Base-by-base conservation (phyloP, 306 rosid genomes). In the Malus sieversii region DNA sequence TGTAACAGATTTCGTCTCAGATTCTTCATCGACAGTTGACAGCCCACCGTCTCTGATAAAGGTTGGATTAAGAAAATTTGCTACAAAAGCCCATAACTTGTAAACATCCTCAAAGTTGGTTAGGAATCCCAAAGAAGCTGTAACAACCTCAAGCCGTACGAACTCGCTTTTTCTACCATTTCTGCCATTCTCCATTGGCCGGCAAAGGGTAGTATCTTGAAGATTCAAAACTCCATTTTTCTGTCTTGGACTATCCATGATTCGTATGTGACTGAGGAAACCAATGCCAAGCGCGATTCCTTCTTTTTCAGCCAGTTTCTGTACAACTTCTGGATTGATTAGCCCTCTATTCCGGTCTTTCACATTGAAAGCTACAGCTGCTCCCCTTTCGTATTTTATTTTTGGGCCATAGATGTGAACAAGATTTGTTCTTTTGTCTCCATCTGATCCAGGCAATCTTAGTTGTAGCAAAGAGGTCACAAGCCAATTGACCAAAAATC, bases 331-430 rank as follows among this genome's bases (percentile, higher is more conserved):
- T 33, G 98, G 98, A 79, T 84, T 84, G 79, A 94, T 86, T 38
- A 90, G 83, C 58, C 88, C 96, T 77, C 86, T 73, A 53, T 81
- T 88, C 81, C 77, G 77, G 83, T 87, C 93, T 79, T 88, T 90
- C 67, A 94, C 77, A 67, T 94, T 94, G 87, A 94, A 94, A 65
- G 98, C 98, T 71, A 94, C 93, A 25, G 98, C 95, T n/a, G 97
- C 97, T 70, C 98, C 98, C 78, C 98, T 87, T 83, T 94, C 98
- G 16, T 94, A 94, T 82, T 94, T 94, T 59, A 94, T 91, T 70
- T 94, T 94, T 8, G 98, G 98, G n/a, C 98, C 98, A 71, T 94
- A 94, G 72, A 94, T 94, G 29, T 88, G 85, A 48, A 94, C 93
- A 32, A 95, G 95, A 74, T 76, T 84, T 35, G 64, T 48, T 66